Conservation (phyloP, 495 filamentous ascomycete species). For the Lophiotrema nucula region DNA sequence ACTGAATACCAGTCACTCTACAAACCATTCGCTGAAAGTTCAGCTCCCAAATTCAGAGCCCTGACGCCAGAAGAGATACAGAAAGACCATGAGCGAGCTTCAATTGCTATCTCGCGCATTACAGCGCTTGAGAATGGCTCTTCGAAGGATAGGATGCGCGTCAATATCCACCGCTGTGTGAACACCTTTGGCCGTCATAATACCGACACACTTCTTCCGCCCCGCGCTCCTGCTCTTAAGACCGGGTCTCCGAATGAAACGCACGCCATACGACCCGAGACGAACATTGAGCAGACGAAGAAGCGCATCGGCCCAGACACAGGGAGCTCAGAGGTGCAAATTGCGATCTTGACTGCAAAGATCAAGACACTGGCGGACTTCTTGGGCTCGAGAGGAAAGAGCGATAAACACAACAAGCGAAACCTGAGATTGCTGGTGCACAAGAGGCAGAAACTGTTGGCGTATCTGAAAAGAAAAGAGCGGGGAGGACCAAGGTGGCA, state of each 20-base stretch:
- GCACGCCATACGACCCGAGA: constrained; percentile 28
- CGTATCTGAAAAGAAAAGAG: constrained; percentile 84
- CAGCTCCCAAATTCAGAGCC: not conserved
- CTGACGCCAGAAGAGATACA: constrained; percentile 32
- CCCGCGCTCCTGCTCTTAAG: constrained; percentile 44
- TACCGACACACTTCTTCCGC: constrained; percentile 69
- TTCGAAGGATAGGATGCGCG: constrained; percentile 70
- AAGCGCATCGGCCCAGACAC: constrained; percentile 84
- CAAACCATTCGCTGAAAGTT: not conserved
- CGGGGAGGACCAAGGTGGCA: constrained; percentile 86
- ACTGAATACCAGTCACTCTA: not conserved
- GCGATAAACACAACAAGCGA: constrained; percentile 90
- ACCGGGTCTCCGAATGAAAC: not conserved
- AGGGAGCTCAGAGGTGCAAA: constrained; percentile 91
- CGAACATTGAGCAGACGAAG: constrained; percentile 45
- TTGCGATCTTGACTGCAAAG: constrained; percentile 93
- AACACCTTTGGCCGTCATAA: constrained; percentile 85
- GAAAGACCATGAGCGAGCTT: constrained; percentile 53
- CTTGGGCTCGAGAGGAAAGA: constrained; percentile 54
- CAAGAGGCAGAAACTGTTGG: constrained; percentile 80
- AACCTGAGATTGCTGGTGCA: constrained; percentile 84
- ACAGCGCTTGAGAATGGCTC: constrained; percentile 69
- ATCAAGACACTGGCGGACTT: constrained; percentile 73
- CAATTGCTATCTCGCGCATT: constrained; percentile 72
- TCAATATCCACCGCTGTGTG: constrained; percentile 80